Base-by-base conservation (phyloP, 805 yeast species). In the Nakazawaea siamensis region DNA sequence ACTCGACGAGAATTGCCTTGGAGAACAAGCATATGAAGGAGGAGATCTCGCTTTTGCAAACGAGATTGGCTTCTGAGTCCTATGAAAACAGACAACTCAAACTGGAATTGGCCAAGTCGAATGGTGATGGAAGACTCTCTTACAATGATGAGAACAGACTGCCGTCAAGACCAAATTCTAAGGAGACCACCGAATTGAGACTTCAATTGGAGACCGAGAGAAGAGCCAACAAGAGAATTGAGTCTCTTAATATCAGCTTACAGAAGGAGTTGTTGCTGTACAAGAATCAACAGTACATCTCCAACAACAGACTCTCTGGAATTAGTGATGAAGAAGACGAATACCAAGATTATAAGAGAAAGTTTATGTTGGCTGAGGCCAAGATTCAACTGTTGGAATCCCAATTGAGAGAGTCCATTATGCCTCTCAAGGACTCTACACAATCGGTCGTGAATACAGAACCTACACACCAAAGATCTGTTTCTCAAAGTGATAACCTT, bases 21-120 rank as follows among this genome's bases (percentile, higher is more conserved):
- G 41, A 42, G 23, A 40, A 46, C 18, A 39, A 43, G 21, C 37
- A 43, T 39, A 51, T 79, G 29, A 57, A 63, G 17, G 75, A 80
- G 29, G 85, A 80, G 40, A 48, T 79, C 34, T 65, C 68, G 21
- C 57, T 80, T 45, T 54, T 82, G 11, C 80, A 78, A 43, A 70
- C 78, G 2, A 66, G 83, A 45, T 51, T 76, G n/a, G 78, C 80
- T 2, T 65, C 79, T n/a, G 79, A 76, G 33, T 64, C 77, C 5
- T 71, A 72, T 42, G 80, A 75, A 36, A 71, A 67, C 40, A 75
- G 70, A 47, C 70, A 58, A 33, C 48, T 64, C 41, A 62, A 56
- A 29, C 34, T 30, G 31, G 38, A 35, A 17, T 18, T 30, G 29
- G 27, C 65, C 68, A 10, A 66, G 64, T 4, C 57, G 58, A 21